Conservation (phyloP, 805 yeast genomes). For the Ogataea pini region DNA sequence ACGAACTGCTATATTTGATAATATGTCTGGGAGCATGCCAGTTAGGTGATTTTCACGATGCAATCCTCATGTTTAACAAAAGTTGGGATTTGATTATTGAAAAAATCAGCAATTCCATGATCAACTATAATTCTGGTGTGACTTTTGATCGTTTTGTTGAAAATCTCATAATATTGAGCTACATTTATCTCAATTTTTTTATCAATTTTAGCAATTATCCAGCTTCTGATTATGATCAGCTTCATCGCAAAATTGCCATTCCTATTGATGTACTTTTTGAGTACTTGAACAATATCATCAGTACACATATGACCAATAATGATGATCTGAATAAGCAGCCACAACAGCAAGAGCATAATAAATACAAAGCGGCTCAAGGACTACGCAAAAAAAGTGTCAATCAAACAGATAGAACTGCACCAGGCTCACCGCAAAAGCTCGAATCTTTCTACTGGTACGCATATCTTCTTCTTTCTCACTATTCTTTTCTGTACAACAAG, state of each 20-base stretch:
- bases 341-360: too few relatives aligned
- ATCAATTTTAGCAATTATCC: constrained; percentile 29
- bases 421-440: constrained; percentile 14
- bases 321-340: constrained; percentile 3
- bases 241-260: constrained; percentile 26
- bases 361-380: too few relatives aligned
- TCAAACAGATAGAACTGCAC: background rate
- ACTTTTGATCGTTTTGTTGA: constrained; percentile 41
- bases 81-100: constrained; percentile 43
- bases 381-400: background rate
- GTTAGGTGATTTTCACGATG: constrained; percentile 36
- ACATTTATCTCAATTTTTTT: constrained; percentile 43
- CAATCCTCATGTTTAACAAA: constrained; percentile 42
- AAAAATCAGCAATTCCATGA: constrained; percentile 29
- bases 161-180: constrained; percentile 46
- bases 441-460: constrained; percentile 47
- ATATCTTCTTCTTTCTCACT: constrained; percentile 47
- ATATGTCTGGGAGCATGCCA: constrained; percentile 48
- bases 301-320: constrained; percentile 41
- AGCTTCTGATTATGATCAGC: constrained; percentile 11
- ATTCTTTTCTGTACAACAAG: constrained; percentile 40
- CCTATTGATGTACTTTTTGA: constrained; percentile 49
- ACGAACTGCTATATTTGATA: constrained; percentile 45
- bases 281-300: constrained; percentile 49
- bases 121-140: constrained; percentile 34